Evolutionary conservation across 75 land plant genomes (phyloP).

Genomic region (Chamaecyparis obtusa): DNA sequence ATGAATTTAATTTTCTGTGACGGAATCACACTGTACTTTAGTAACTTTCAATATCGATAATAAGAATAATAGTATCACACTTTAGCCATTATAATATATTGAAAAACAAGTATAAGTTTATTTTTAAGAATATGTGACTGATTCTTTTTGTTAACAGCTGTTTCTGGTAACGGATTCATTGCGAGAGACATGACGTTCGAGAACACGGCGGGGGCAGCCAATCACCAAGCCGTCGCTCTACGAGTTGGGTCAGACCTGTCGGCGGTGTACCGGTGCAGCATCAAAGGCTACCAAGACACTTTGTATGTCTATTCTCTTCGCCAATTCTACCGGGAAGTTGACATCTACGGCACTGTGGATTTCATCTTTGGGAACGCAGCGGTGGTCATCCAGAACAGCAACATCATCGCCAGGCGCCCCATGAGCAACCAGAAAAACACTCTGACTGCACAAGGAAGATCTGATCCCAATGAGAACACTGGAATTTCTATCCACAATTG

Average conservation of each 20-base stretch:
- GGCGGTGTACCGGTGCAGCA: constrained; percentile 24
- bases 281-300: constrained; percentile 33
- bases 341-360: constrained; percentile 16
- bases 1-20: too few species aligned
- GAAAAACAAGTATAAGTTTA: too few species aligned
- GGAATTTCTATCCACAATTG: constrained; percentile 25
- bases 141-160: not conserved
- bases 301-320: constrained; percentile 14
- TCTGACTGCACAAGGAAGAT: constrained; percentile 22
- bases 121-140: not conserved
- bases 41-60: too few species aligned
- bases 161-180: constrained; percentile 12
- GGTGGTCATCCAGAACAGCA: constrained; percentile 17
- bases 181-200: constrained; percentile 23
- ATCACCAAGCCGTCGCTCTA: constrained; percentile 42
- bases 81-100: too few species aligned
- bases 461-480: constrained; percentile 11
- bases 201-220: constrained; percentile 29
- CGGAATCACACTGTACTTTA: too few species aligned
- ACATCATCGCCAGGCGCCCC: constrained; percentile 10
- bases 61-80: too few species aligned
- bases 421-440: constrained; percentile 15
- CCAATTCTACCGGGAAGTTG: constrained; percentile 14
- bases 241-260: constrained; percentile 30
- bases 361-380: constrained; percentile 20